These are phyloP conservation scores for Umbelopsis sp. DNA, from an alignment of 192 early-diverging fungal genomes.

Conservation along the genomic window DNA sequence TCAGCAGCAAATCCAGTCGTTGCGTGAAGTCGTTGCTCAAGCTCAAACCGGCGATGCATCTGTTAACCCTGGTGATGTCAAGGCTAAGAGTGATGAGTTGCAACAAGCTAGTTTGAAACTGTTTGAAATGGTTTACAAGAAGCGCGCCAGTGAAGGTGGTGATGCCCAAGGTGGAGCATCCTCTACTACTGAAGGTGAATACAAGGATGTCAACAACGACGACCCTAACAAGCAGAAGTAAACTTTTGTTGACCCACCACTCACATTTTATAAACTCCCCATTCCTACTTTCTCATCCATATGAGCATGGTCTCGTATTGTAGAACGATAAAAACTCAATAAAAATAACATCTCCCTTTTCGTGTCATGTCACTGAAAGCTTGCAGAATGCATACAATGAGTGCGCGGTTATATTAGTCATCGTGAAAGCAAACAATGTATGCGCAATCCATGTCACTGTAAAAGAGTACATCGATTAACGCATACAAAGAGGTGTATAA, in stretches of 20 bases:
- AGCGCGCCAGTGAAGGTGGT: constrained; percentile 31
- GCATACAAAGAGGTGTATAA: too few species aligned
- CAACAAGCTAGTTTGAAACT: constrained; percentile 93
- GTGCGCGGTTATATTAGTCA: too few species aligned
- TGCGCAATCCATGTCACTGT: too few species aligned
- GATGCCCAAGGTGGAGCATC: constrained; percentile 5
- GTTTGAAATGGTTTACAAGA: constrained; percentile 98
- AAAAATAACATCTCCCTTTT: too few species aligned
- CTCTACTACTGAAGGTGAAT: constrained; percentile 32
- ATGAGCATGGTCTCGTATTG: too few species aligned
- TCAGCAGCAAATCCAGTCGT: constrained; percentile 71
- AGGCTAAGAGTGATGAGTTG: constrained; percentile 78
- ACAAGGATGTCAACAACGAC: constrained; percentile 30
- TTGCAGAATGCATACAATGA: too few species aligned
- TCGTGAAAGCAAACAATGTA: too few species aligned
- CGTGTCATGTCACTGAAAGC: too few species aligned
- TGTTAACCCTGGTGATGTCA: constrained; percentile 82
- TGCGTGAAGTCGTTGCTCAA: constrained; percentile 79
- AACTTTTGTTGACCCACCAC: not conserved
- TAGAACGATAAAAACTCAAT: too few species aligned
- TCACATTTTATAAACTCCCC: too few species aligned
- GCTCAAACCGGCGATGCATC: constrained; percentile 64
- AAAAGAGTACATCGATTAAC: too few species aligned
- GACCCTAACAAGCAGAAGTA: constrained; percentile 22
- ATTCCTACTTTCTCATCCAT: too few species aligned